phyloP scores from a whole-genome alignment of 2,329 filamentous ascomycete genomes.

The Celoporthe dispersa region DNA sequence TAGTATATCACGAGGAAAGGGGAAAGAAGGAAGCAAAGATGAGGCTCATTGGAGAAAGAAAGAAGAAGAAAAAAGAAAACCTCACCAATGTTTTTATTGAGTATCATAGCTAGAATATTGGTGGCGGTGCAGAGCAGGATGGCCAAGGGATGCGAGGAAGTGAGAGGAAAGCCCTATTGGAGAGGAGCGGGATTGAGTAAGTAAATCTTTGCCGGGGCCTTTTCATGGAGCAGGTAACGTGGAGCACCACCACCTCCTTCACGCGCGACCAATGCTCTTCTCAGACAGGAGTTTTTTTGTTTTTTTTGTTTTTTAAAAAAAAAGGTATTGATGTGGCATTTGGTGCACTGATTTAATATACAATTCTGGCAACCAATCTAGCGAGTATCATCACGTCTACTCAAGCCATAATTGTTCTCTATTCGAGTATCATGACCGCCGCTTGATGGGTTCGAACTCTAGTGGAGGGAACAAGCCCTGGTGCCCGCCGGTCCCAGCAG shows the following conservation, averaged over 20 bases:
- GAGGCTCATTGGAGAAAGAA: no score
- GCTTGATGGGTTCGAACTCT: conserved; percentile 43
- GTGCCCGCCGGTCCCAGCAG: conserved; percentile 43
- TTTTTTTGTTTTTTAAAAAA: no score
- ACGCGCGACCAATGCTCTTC: not conserved
- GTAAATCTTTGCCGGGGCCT: not conserved
- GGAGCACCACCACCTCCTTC: not conserved
- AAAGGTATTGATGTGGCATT: not conserved
- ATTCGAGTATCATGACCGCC: not conserved
- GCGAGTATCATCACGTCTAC: not conserved
- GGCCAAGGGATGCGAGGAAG: not conserved
- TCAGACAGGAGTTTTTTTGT: not conserved
- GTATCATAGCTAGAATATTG: conserved; percentile 42
- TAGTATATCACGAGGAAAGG: not conserved
- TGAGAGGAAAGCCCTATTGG: not conserved
- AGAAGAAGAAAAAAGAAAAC: not conserved
- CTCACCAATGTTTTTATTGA: conserved; percentile 51
- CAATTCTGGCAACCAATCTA: not conserved
- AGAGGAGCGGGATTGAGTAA: not conserved
- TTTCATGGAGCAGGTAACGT: not conserved
- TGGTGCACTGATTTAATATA: not conserved
- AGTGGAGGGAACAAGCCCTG: conserved; percentile 59
- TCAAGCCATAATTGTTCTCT: conserved; percentile 25
- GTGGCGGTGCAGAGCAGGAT: not conserved
- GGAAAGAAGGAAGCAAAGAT: no score